Evolutionary conservation across 768 basidiomycete species (phyloP), one percentile per base, ranked within the genome.

Genomic region (Tulasnella sp.): DNA sequence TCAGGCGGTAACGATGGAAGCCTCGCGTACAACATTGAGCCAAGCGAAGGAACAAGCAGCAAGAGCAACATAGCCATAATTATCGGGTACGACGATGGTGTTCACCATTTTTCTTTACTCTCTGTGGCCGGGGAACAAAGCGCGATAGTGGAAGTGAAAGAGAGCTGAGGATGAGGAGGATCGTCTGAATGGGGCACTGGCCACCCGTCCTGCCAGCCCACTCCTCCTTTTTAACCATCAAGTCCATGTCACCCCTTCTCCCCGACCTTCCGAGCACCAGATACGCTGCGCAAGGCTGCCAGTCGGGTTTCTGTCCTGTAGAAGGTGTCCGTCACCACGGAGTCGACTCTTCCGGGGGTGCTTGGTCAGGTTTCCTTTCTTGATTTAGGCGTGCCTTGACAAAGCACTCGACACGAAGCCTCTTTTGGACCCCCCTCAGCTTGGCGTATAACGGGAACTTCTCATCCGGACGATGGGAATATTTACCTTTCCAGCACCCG

Each of bases 51-150:
- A 67, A 76, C 29, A 67, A 25, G 64, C 68, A 7, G 64, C 37
- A 14, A 76, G 52, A 6, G 49, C n/a, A 15, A 76, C 75, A 29
- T 70, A 76, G 15, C 37, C 75, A 38, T 76, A 76, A 37, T 76
- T 39, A 69, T 67, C 75, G 15, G 75, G 75, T 25, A 76, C 37
- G 15, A 54, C 39, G 19, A 76, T 58, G 54, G 54, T 58, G 54
- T n/a, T 58, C 29, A 58, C 54, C 54, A 58, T 58, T 29, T 58
- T 58, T 5, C 25, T 6, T 8, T 58, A 4, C 42, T 58, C 12
- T 29, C 52, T 22, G 22, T 1, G 12, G 52, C 22, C 3, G 2
- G 19, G 8, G 52, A 54, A 8, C 22, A 22, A 25, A 22, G 52
- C 8, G 25, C 12, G 19, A 22, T 54, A 22, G 19, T 1, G 8